A percentile compares a stretch with the other conserved stretches of the same genome.
Evolutionary conservation across 768 basidiomycete genomes (phyloP).

Genomic region (Agaricus sinodeliciosus): DNA sequence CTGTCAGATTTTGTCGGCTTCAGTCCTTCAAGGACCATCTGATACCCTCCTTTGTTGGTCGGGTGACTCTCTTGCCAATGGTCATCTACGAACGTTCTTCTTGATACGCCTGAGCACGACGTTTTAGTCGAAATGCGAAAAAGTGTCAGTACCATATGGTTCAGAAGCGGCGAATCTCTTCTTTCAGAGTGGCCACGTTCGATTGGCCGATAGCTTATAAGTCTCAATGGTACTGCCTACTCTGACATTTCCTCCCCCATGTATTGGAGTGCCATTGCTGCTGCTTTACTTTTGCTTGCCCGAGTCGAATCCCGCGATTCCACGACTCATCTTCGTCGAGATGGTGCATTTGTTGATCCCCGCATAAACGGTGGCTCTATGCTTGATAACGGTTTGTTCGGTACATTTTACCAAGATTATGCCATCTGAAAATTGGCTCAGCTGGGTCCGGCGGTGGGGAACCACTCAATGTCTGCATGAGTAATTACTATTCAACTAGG

Average conservation of each 20-base stretch:
- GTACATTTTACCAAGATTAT: not conserved
- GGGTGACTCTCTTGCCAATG: too few species aligned
- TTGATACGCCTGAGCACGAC: not conserved
- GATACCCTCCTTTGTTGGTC: not conserved
- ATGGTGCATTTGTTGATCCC: conserved; percentile 38
- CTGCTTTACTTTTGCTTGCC: not conserved
- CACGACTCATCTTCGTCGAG: conserved; percentile 13
- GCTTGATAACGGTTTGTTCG: conserved; percentile 45
- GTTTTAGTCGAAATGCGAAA: not conserved
- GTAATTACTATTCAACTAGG: conserved; percentile 26
- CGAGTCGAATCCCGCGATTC: not conserved
- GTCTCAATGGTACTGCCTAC: not conserved
- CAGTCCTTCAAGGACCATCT: not conserved
- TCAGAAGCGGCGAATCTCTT: not conserved
- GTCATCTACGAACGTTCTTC: too few species aligned
- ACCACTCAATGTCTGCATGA: conserved; percentile 63
- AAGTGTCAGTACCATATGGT: conserved; percentile 5
- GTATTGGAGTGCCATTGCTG: not conserved
- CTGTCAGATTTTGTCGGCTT: not conserved
- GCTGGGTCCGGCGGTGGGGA: conserved; percentile 46
- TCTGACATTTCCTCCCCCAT: not conserved
- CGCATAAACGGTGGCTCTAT: conserved; percentile 48
- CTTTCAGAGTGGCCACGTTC: not conserved
- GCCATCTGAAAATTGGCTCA: conserved; percentile 6
- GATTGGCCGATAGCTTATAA: conserved; percentile 1